phyloP scores from a whole-genome alignment of 208 protist genomes.

The Naegleria lovaniensis region DNA sequence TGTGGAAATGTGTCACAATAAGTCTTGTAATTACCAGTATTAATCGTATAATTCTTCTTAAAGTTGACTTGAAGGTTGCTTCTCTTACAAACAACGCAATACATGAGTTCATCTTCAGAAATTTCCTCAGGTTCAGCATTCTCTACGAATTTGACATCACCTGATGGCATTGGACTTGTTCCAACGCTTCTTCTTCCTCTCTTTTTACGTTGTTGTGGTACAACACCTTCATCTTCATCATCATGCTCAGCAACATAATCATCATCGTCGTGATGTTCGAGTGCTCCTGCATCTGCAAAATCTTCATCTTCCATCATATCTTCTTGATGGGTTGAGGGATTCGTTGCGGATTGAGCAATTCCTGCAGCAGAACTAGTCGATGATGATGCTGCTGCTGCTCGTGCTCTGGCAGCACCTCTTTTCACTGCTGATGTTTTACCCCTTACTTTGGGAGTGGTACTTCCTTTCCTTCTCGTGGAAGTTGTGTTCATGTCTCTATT shows the following conservation, averaged over 20 bases:
- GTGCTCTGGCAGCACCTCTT: no score
- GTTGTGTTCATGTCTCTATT: neutral
- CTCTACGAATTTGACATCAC: neutral
- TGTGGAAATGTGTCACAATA: neutral
- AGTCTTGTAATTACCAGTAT: neutral
- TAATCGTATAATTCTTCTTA: constrained; percentile 12
- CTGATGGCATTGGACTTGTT: neutral
- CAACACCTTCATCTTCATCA: neutral
- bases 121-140: neutral
- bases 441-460: no score
- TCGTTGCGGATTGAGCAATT: no score
- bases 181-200: neutral
- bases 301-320: neutral
- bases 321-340: neutral
- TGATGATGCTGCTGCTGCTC: no score
- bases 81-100: constrained; percentile 3
- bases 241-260: neutral
- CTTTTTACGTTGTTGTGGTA: neutral
- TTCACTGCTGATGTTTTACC: no score
- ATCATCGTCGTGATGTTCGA: neutral
- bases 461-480: neutral
- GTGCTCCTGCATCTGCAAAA: neutral
- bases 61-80: neutral
- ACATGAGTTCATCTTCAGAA: neutral
- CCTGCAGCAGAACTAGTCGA: no score